phyloP scores from a whole-genome alignment of 345 rosid species.

The Anacardium occidentale region DNA sequence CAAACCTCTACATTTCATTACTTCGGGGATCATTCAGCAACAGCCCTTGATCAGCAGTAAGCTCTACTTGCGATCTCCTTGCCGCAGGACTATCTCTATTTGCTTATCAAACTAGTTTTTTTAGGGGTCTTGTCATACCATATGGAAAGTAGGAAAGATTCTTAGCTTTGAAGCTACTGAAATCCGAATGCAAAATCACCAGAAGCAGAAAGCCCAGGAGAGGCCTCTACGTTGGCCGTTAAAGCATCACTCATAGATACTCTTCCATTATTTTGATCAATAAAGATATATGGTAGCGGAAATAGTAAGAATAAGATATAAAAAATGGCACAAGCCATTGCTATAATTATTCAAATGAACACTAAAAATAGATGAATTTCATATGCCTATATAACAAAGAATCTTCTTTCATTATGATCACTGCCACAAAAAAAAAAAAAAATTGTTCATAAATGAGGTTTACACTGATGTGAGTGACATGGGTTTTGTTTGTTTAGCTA shows the following conservation, averaged over 20 bases:
- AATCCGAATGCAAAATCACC: slow-evolving; percentile 17
- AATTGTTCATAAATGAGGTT: too few relatives aligned
- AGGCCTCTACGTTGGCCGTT: slow-evolving; percentile 4
- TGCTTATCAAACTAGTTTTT: slow-evolving; percentile 32
- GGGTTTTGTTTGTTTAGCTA: too few relatives aligned
- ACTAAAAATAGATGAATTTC: neutral
- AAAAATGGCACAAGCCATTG: slow-evolving; percentile 4
- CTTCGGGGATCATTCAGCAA: slow-evolving; percentile 1
- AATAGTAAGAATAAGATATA: neutral
- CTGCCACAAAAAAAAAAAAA: too few relatives aligned
- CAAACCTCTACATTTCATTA: neutral
- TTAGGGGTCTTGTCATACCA: slow-evolving; percentile 34
- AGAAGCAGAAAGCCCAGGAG: slow-evolving; percentile 25
- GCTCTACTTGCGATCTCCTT: slow-evolving; percentile 21
- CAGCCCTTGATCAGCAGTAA: slow-evolving; percentile 17
- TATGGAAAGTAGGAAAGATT: slow-evolving; percentile 26
- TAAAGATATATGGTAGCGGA: neutral
- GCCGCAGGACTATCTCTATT: slow-evolving; percentile 10
- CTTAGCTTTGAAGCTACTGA: neutral
- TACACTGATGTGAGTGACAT: too few relatives aligned
- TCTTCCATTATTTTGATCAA: neutral
- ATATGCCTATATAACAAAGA: neutral
- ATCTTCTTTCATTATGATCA: too few relatives aligned
- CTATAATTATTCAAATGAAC: neutral
- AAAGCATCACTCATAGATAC: slow-evolving; percentile 7